phyloP scores from a whole-genome alignment of 2,329 filamentous ascomycete species.

The Thielaviopsis musarum region DNA sequence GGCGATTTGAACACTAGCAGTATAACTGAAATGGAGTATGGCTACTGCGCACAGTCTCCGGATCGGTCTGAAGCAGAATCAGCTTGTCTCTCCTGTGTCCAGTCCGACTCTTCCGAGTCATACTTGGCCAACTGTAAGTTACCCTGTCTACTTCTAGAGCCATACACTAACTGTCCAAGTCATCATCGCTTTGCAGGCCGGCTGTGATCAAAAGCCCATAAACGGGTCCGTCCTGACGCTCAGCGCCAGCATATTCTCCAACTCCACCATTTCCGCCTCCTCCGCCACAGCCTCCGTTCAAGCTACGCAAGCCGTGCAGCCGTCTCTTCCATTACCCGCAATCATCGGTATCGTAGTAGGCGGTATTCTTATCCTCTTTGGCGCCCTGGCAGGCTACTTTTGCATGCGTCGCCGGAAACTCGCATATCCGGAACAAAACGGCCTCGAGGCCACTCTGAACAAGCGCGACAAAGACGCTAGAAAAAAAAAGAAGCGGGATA shows the following conservation, averaged over 20 bases:
- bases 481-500: constrained; percentile 11
- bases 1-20: constrained; percentile 19
- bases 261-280: constrained; percentile 11
- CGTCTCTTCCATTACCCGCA: background rate
- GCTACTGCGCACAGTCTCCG: background rate
- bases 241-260: constrained; percentile 29
- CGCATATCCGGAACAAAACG: constrained; percentile 14
- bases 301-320: background rate
- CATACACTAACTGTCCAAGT: constrained; percentile 19
- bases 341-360: constrained; percentile 19
- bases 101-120: constrained; percentile 23
- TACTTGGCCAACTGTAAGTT: constrained; percentile 34
- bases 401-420: constrained; percentile 28
- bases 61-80: constrained; percentile 17
- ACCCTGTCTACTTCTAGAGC: background rate
- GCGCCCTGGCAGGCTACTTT: constrained; percentile 22
- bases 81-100: constrained; percentile 30
- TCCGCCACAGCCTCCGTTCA: background rate
- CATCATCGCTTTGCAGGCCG: constrained; percentile 33
- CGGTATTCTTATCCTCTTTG: constrained; percentile 22
- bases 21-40: background rate
- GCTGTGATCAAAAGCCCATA: constrained; percentile 30
- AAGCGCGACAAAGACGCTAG: background rate
- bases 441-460: constrained; percentile 15
- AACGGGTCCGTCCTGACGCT: constrained; percentile 22